A percentile compares a stretch with the other conserved stretches of the same genome.
These are phyloP conservation scores for Lipomyces spencermartinsiae DNA, from an alignment of 805 yeast species.

Conservation along the genomic window DNA sequence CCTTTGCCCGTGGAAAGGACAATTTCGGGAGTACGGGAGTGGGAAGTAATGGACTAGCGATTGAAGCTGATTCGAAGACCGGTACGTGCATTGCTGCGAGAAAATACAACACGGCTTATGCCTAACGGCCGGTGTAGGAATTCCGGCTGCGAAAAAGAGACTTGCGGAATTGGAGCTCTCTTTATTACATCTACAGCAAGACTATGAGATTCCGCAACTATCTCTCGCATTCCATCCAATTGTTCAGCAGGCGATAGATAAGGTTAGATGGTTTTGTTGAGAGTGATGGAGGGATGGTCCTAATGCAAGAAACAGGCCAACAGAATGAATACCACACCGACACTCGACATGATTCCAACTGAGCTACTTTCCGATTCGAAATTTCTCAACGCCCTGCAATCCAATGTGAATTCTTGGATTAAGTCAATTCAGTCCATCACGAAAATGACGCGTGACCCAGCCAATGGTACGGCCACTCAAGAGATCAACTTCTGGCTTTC, in stretches of 20 bases:
- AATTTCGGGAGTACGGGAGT: constrained; percentile 9
- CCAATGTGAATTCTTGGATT: constrained; percentile 76
- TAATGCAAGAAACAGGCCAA: constrained; percentile 11
- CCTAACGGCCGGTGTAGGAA: constrained; percentile 40
- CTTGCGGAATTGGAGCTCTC: constrained; percentile 72
- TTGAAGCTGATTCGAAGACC: constrained; percentile 20
- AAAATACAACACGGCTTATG: not conserved
- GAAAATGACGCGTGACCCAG: constrained; percentile 57
- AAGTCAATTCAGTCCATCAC: constrained; percentile 65
- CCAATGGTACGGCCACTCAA: constrained; percentile 59
- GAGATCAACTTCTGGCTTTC: constrained; percentile 83
- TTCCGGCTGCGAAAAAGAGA: constrained; percentile 62
- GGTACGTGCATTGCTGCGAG: constrained; percentile 14
- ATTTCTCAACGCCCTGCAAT: constrained; percentile 72
- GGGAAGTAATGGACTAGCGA: constrained; percentile 11
- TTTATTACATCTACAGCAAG: constrained; percentile 69
- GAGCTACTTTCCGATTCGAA: constrained; percentile 55
- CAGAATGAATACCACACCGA: constrained; percentile 40
- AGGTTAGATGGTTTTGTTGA: constrained; percentile 40
- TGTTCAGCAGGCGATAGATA: constrained; percentile 51
- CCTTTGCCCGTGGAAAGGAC: constrained; percentile 45
- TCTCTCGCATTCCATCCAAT: constrained; percentile 57
- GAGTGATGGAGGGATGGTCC: constrained; percentile 11
- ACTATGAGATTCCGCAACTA: constrained; percentile 72
- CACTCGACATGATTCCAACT: constrained; percentile 47